These are phyloP conservation scores for Aspergillus hiratsukae DNA, from an alignment of 2,329 filamentous ascomycete genomes.

Conservation along the genomic window DNA sequence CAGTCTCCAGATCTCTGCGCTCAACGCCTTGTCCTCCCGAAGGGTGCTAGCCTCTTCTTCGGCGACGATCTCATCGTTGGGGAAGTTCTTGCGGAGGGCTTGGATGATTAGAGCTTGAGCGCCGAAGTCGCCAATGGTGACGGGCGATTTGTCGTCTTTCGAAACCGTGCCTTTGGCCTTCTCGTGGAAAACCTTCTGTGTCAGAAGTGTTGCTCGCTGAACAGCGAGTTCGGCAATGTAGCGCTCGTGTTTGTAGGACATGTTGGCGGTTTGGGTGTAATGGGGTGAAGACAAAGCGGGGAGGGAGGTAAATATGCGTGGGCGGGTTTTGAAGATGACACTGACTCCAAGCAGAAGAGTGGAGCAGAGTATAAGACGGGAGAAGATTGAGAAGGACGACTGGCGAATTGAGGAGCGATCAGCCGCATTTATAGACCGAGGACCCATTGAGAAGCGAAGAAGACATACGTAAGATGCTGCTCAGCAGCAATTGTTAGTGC, in stretches of 20 bases:
- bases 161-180: constrained; percentile 91
- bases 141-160: constrained; percentile 93
- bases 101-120: constrained; percentile 94
- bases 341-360: constrained; percentile 42
- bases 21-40: constrained; percentile 64
- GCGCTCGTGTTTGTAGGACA: constrained; percentile 70
- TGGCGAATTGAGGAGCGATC: constrained; percentile 18
- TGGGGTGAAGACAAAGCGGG: constrained; percentile 21
- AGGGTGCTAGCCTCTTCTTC: constrained; percentile 89
- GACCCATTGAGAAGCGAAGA: constrained; percentile 8
- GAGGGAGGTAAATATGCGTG: constrained; percentile 39
- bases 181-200: constrained; percentile 74
- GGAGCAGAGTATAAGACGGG: constrained; percentile 31
- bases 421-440: constrained; percentile 16
- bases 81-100: constrained; percentile 85
- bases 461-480: neutral
- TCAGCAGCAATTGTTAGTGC: neutral
- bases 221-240: constrained; percentile 82
- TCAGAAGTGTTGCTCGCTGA: constrained; percentile 72
- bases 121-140: constrained; percentile 97
- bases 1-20: constrained; percentile 76
- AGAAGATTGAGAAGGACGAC: constrained; percentile 21
- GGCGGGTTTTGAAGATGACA: constrained; percentile 34
- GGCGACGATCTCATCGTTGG: constrained; percentile 82
- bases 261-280: constrained; percentile 24